A percentile compares a stretch with the other conserved stretches of the same genome.
Conservation (phyloP, 208 protist genomes). For the Blechomonas ayalai region DNA sequence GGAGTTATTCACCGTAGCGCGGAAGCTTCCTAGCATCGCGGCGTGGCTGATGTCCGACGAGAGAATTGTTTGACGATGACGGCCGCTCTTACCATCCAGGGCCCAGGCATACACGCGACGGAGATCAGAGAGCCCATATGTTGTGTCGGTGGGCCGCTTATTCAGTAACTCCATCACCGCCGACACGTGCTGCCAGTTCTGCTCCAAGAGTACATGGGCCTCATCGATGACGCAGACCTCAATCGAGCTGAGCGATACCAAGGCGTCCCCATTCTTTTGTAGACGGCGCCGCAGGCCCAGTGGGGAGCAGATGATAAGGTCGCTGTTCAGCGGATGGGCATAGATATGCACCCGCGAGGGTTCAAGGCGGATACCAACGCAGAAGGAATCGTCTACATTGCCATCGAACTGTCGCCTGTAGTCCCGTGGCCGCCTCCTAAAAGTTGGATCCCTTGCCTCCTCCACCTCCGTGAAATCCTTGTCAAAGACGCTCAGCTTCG, state of each 20-base stretch:
- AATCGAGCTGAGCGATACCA: constrained; percentile 88
- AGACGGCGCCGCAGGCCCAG: constrained; percentile 83
- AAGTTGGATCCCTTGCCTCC: constrained; percentile 81
- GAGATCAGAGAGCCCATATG: constrained; percentile 77
- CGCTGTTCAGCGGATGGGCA: constrained; percentile 86
- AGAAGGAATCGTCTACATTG: constrained; percentile 96
- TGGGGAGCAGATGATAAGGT: constrained; percentile 95
- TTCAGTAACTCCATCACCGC: constrained; percentile 69
- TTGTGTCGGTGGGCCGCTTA: constrained; percentile 77
- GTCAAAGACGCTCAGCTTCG: constrained; percentile 73
- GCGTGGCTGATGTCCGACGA: constrained; percentile 64
- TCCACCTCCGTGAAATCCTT: constrained; percentile 85
- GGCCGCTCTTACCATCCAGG: constrained; percentile 63
- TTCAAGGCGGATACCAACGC: constrained; percentile 83
- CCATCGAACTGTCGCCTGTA: constrained; percentile 91
- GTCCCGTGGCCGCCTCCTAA: constrained; percentile 75
- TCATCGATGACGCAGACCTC: constrained; percentile 93
- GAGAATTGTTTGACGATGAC: constrained; percentile 93
- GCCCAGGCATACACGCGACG: constrained; percentile 83
- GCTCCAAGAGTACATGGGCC: constrained; percentile 93
- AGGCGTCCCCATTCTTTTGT: constrained; percentile 63
- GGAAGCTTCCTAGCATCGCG: constrained; percentile 86
- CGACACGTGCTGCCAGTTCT: constrained; percentile 95
- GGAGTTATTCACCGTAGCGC: constrained; percentile 60
- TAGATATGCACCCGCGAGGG: constrained; percentile 78